These are phyloP conservation scores for Erysimum cheiranthoides DNA, from an alignment of 345 rosid genomes.

Conservation along the genomic window DNA sequence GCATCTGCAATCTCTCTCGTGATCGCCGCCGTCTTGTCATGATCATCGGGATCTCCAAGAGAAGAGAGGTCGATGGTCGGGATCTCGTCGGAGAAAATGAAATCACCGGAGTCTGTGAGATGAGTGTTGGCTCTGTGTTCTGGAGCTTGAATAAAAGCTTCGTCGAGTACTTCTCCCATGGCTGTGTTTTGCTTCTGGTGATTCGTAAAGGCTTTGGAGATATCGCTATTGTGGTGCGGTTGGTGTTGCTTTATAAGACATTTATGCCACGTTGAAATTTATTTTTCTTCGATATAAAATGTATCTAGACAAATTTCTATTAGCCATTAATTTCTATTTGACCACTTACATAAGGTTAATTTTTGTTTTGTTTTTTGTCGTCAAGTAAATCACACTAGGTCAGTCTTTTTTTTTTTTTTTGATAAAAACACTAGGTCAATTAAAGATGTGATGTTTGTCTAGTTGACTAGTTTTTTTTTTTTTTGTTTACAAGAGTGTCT, in stretches of 20 bases:
- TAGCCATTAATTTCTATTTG: too few species aligned
- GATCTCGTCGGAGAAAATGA: constrained; percentile 50
- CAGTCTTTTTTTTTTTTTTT: too few species aligned
- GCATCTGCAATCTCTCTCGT: constrained; percentile 60
- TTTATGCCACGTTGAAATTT: constrained; percentile 16
- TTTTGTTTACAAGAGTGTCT: too few species aligned
- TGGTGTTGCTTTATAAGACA: constrained; percentile 18
- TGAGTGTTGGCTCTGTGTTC: constrained; percentile 57
- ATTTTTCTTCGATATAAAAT: not conserved
- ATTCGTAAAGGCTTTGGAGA: constrained; percentile 11
- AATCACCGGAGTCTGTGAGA: constrained; percentile 20
- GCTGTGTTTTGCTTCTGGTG: constrained; percentile 5
- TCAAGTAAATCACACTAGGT: too few species aligned
- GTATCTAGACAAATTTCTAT: not conserved
- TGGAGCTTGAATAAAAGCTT: constrained; percentile 60
- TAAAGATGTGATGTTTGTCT: too few species aligned
- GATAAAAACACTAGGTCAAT: not conserved
- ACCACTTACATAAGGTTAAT: too few species aligned
- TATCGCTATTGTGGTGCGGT: constrained; percentile 23
- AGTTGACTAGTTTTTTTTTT: too few species aligned
- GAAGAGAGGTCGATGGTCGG: constrained; percentile 69
- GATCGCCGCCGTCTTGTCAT: constrained; percentile 31
- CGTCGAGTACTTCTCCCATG: constrained; percentile 62
- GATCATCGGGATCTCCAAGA: constrained; percentile 4
- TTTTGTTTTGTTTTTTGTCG: not conserved